Base-by-base conservation (phyloP, 768 basidiomycete genomes). In the Termitomyces sp. region DNA sequence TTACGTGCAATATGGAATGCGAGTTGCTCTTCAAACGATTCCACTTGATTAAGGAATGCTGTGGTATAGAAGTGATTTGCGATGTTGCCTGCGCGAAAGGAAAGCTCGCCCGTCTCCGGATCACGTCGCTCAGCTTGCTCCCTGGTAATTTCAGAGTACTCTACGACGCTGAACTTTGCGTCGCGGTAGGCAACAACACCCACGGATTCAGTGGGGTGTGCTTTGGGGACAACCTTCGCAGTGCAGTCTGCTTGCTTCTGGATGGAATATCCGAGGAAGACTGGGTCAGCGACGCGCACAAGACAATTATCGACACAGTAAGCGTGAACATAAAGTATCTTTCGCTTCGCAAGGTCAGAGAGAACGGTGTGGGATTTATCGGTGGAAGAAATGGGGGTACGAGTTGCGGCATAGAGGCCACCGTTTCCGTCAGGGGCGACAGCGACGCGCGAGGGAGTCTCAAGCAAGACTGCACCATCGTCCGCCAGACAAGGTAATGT, bases 281-380 rank as follows among this genome's bases (percentile, higher is more conserved):
- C 85, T 14, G 97, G 97, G 71, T 99, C 97, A 50, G 95, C 97
- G 56, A 99, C 93, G 61, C 88, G 86, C 63, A 98, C 97, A 60
- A 99, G 89, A 74, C 97, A 98, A 79, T 99, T 99, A 79, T 99
- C 97, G 67, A 99, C 97, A 68, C 96, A 88, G 77, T 97, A 98
- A 2, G 87, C 91, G 74, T 99, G 96, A 51, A 99, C 81, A 74
- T 96, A 97, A 59, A 86, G 81, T 62, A 98, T 76, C 44, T 85
- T 83, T 64, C 93, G 92, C 44, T 76, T 70, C 28, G 78, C 75
- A 63, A 98, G 82, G 71, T 98, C 94, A 43, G 88, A 80, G 44
- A 99, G 86, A 50, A 98, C 94, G 23, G 89, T 89, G 56, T 74
- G 80, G 20, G 82, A 77, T 63, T 81, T 80, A 70, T 84, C 73